Evolutionary conservation across 495 filamentous ascomycete species (phyloP).

Genomic region (Hypoxylon intermedium): DNA sequence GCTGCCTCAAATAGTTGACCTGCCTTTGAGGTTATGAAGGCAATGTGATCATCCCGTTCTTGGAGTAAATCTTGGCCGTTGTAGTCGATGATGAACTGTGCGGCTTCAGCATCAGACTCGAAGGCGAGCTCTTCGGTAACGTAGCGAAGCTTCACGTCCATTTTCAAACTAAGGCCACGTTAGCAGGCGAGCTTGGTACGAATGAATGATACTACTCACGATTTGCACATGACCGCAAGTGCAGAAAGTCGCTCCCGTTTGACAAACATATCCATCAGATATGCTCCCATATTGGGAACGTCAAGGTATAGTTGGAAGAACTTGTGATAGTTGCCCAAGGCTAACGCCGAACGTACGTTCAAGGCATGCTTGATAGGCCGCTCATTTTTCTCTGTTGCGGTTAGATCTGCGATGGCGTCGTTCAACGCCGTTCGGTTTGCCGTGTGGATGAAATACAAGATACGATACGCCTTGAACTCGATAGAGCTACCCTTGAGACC

Average conservation of each 20-base stretch:
- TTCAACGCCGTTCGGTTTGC: constrained; percentile 98
- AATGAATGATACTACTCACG: constrained; percentile 66
- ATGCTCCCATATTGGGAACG: constrained; percentile 95
- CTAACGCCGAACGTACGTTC: constrained; percentile 86
- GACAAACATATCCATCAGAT: constrained; percentile 99
- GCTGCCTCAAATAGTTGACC: constrained; percentile 73
- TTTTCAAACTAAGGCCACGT: constrained; percentile 76
- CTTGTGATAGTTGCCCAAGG: constrained; percentile 93
- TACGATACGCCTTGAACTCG: constrained; percentile 99
- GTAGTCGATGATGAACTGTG: constrained; percentile 84
- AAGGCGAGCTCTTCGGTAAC: constrained; percentile 96
- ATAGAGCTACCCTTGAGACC: constrained; percentile 86
- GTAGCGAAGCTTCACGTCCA: constrained; percentile 85
- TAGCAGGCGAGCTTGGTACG: constrained; percentile 36
- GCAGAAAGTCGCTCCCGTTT: constrained; percentile 90
- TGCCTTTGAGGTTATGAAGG: constrained; percentile 78
- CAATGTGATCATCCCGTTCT: constrained; percentile 74
- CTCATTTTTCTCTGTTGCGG: constrained; percentile 88
- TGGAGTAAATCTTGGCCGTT: constrained; percentile 77
- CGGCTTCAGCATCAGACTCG: constrained; percentile 87
- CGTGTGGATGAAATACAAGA: constrained; percentile 99
- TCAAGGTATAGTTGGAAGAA: constrained; percentile 96
- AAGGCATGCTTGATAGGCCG: constrained; percentile 87
- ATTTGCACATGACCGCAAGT: constrained; percentile 87
- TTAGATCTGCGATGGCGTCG: constrained; percentile 97